Evolutionary conservation across 2,329 filamentous ascomycete species (phyloP).

Genomic region (Nigrograna mackinnonii): DNA sequence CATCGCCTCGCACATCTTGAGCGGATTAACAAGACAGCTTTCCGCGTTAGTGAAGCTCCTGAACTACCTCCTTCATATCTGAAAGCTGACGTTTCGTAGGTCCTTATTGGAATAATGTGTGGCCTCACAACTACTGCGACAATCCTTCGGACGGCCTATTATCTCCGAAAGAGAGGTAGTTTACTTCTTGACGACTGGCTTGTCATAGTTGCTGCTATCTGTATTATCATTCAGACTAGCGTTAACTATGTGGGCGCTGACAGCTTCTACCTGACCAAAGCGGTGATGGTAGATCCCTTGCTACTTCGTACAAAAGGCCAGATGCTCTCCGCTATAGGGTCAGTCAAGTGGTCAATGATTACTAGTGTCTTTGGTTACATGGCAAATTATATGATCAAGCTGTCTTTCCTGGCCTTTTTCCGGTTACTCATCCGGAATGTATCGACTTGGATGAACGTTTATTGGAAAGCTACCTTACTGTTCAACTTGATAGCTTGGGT

Average conservation of each 20-base stretch:
- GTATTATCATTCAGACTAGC: neutral
- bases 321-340: neutral
- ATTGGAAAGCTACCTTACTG: neutral
- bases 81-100: no score
- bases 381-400: neutral
- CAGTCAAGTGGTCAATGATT: neutral
- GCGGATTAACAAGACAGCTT: neutral
- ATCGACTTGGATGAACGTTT: neutral
- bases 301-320: neutral
- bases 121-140: neutral
- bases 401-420: neutral
- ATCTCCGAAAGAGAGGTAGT: neutral
- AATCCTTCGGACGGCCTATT: neutral
- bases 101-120: neutral
- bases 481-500: neutral
- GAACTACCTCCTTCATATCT: no score
- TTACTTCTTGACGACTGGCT: neutral
- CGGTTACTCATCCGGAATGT: neutral
- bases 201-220: neutral
- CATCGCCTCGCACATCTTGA: neutral
- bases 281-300: neutral
- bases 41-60: no score
- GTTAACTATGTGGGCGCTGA: neutral
- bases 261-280: neutral
- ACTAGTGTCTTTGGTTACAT: neutral